Evolutionary conservation across 176 grass and related monocot species (phyloP), one percentile per base, ranked within the genome.

Genomic region (Puya raimondii): DNA sequence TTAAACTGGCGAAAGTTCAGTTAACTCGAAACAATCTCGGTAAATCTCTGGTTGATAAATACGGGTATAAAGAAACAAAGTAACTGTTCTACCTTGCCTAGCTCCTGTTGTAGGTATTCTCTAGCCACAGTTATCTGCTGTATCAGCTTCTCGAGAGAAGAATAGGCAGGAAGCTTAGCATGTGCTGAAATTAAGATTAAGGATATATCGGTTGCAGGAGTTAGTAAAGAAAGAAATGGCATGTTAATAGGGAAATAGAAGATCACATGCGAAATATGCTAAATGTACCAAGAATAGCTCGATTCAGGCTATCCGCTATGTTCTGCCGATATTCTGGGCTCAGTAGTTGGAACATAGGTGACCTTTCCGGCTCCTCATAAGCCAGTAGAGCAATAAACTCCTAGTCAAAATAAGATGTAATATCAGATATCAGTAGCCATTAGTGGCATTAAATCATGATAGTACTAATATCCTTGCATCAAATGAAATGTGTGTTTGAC

Each of bases 341-440:
- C 78, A 99, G 76, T 72, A 92, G 81, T 91, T 91, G 72, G 74
- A 99, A 99, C 90, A 99, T 99, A 20, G 95, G 95, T 78, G 90
- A 93, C 75, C 87, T 99, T 79, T 99, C 90, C 56, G 95, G 95
- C 33, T 94, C 95, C 59, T 86, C 80, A 69, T 99, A 99, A 68
- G 95, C 90, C 74, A 99, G 74, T 23, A 99, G 83, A 23, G 90
- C 87, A 77, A 93, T 83, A 66, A 99, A 85, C 71, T 94, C 95
- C 95, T 99, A 51, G 64, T 64, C 1, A 82, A 68, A 64, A 65
- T 20, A 61, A 22, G 56, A 6, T 26, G 64, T 16, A 47, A 15
- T 69, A 63, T 68, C 48, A 75, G 27, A 68, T n/a, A 48, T 47
- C 20, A 20, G 69, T 67, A 42, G 25, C 12, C 64, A 74, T 70